Base-by-base conservation (phyloP, 1,284 basidiomycete genomes). In the Ceratobasidium sp. region DNA sequence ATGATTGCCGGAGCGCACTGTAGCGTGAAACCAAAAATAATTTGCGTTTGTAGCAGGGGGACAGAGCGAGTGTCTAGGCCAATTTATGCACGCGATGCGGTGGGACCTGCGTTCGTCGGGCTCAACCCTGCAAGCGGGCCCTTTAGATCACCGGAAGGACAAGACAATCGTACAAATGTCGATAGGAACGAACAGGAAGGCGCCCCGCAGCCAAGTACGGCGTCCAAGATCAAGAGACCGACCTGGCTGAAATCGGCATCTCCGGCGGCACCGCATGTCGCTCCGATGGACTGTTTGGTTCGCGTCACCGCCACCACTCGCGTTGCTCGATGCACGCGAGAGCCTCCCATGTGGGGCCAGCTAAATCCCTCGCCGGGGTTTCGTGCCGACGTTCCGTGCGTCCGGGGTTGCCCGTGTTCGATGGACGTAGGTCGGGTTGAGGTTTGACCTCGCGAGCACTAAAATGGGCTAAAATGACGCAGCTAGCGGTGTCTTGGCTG, bases 1-100 rank as follows among this genome's bases (percentile, higher is more conserved):
- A 73, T 73, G 69, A 73, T 73, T 62, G 57, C 69, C 69, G 69
- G 69, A 3, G 44, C 12, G n/a, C 65, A 67, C 48, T 33, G 52
- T 52, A 35, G 65, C 33, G 65, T 64, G 62, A 16, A 59, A 59
- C 8, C 14, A 6, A 18, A 62, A 62, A 62, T 20, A 38, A 64
- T 64, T n/a, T 41, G 38, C 12, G 38, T 10, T 20, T n/a, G n/a
- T n/a, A 44, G n/a, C 0, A n/a, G 41, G 62, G 41, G 62, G 38
- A 46, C 16, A 12, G 62, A 23, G 12, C 62, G 23, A 64, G 62
- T 27, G 62, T 46, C 62, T n/a, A 64, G 62, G 20, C 41, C 62
- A 46, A 60, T 73, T 23, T 73, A 73, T 60, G 57, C 20, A 4
- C 16, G 16, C 46, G 71, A 74, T 74, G 71, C 46, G 71, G 60